Conservation (phyloP, 75 land plant species). For the Pinus taeda region DNA sequence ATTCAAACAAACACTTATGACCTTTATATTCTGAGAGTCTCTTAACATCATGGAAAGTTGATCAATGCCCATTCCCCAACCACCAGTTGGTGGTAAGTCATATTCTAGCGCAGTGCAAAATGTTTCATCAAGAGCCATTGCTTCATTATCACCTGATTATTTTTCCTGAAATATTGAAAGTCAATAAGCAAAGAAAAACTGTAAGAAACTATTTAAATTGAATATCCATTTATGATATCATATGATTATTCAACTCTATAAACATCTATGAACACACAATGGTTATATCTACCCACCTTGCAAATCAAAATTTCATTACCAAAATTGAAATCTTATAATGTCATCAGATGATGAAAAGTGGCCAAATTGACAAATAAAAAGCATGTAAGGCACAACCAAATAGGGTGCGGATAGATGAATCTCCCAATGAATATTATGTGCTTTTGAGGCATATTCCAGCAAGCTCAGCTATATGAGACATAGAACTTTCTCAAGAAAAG, state of each 20-base stretch:
- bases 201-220: not conserved
- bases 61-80: slow-evolving; percentile 99
- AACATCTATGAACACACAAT: not conserved
- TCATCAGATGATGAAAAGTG: too few relatives aligned
- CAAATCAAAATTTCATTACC: not conserved
- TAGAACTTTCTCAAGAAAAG: too few relatives aligned
- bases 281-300: not conserved
- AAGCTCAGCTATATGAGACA: too few relatives aligned
- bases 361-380: too few relatives aligned
- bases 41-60: slow-evolving; percentile 82
- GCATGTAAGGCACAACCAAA: too few relatives aligned
- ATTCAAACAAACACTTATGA: slow-evolving; percentile 10
- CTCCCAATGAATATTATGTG: too few relatives aligned
- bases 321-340: too few relatives aligned
- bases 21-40: slow-evolving; percentile 97
- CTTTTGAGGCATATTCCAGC: too few relatives aligned
- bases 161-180: slow-evolving; percentile 51
- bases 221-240: not conserved
- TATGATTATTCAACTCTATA: not conserved
- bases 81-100: slow-evolving; percentile 92
- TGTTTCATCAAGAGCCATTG: slow-evolving; percentile 91
- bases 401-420: too few relatives aligned
- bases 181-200: not conserved
- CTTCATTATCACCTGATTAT: slow-evolving; percentile 93
- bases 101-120: slow-evolving; percentile 91